phyloP scores from a whole-genome alignment of 768 basidiomycete genomes.

The Leccinum obscurum region DNA sequence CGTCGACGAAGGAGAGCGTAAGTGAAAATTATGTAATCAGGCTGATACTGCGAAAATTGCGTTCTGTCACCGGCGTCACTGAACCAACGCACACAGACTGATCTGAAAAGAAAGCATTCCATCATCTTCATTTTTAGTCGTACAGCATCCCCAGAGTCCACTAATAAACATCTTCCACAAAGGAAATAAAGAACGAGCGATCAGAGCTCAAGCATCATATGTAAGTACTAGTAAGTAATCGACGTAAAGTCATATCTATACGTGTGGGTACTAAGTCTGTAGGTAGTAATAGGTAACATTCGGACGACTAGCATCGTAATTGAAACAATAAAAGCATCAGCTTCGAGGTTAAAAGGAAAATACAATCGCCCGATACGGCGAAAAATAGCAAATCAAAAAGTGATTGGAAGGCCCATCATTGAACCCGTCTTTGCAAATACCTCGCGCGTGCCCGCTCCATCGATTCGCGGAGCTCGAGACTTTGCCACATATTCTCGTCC shows the following conservation, averaged over 20 bases:
- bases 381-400: constrained; percentile 4
- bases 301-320: not conserved
- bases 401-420: constrained; percentile 6
- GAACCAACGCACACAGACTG: too few species aligned
- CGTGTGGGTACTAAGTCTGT: not conserved
- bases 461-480: constrained; percentile 63
- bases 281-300: not conserved
- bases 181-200: not conserved
- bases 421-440: constrained; percentile 19
- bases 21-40: too few species aligned
- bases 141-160: constrained; percentile 8
- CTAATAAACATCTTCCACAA: constrained; percentile 2
- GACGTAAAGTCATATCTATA: not conserved
- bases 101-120: not conserved
- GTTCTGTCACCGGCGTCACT: too few species aligned
- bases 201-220: not conserved
- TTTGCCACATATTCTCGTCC: constrained; percentile 54
- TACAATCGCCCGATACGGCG: not conserved
- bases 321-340: not conserved
- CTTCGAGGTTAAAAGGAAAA: not conserved
- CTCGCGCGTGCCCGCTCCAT: constrained; percentile 57
- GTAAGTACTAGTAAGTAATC: not conserved
- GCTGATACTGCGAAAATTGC: too few species aligned
- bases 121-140: constrained; percentile 1
- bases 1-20: too few species aligned